Base-by-base conservation (phyloP, 2,329 filamentous ascomycete genomes). In the Ambrosiella xylebori region DNA sequence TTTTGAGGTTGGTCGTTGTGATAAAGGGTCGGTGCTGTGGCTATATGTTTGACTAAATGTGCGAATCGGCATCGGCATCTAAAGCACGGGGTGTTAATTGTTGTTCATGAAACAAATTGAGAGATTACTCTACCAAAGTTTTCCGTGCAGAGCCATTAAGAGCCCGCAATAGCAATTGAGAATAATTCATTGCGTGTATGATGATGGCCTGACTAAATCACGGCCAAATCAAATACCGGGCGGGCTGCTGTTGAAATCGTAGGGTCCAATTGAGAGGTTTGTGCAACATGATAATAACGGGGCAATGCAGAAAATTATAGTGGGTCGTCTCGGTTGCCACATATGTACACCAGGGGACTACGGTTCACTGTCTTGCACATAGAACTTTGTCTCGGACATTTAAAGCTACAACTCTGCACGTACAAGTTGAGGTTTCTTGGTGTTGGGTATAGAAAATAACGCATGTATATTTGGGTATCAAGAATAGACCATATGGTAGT, bases 391-490 rank as follows among this genome's bases (percentile, higher is more conserved):
- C 27, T 27, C 27, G 27, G 27, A 27, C 27, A 51, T 19, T 51
- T 27, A 13, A 19, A 51, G 2, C 37, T 27, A 27, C 3, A 27
- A 27, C 27, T 27, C 27, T 27, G 27, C 27, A 27, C 27, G 27
- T 3, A 27, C 27, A 27, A 27, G 4, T 27, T 27, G 27, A 4
- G 27, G 27, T 27, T 27, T 27, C 27, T 27, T 27, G 27, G 27
- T 27, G 27, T 27, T 27, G 3, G 27, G 27, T 27, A 27, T 27
- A 27, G 27, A 1, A 5, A 27, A 27, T 3, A 27, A 27, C 5
- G 7, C 39, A 13, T 27, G 55, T 55, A 55, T 49, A 59, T 50
- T 52, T 51, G 38, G 57, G 57, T 59, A 59, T 27, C 27, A 27
- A 27, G 27, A 27, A 27, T 27, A 27, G 27, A 27, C 27, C 27